phyloP scores from a whole-genome alignment of 2,329 filamentous ascomycete genomes.

The Trichoderma atrobrunneum region DNA sequence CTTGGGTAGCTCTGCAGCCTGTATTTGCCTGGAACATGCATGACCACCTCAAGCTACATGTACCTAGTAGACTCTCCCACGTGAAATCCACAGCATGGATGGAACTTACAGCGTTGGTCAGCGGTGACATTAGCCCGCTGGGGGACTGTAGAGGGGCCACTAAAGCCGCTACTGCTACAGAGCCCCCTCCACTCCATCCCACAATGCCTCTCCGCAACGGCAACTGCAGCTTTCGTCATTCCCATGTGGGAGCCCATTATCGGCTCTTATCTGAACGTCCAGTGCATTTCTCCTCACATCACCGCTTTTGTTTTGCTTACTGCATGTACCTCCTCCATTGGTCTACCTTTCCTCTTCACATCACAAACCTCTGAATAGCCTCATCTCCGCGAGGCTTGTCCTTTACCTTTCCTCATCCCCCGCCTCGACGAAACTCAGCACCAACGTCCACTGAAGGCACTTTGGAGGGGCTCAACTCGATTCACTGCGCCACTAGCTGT shows the following conservation, averaged over 20 bases:
- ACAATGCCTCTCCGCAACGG: neutral
- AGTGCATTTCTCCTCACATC: constrained; percentile 4
- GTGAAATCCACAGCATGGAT: neutral
- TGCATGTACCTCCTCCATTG: neutral
- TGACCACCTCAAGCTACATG: too few species aligned
- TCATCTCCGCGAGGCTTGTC: neutral
- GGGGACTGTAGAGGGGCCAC: neutral
- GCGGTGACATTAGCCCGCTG: neutral
- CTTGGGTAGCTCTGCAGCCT: neutral
- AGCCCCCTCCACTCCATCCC: neutral
- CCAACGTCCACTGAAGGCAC: neutral
- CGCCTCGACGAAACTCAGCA: neutral
- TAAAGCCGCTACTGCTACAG: neutral
- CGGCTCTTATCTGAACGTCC: neutral
- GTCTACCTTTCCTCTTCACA: neutral
- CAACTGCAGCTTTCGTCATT: neutral
- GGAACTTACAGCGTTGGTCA: neutral
- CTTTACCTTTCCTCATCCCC: neutral
- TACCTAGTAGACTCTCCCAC: too few species aligned
- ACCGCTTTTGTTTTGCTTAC: constrained; percentile 10
- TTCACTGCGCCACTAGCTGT: constrained; percentile 9
- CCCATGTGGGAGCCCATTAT: neutral
- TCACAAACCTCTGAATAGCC: neutral
- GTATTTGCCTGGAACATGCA: neutral
- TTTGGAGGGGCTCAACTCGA: constrained; percentile 1